Evolutionary conservation across 1,139 yeast genomes (phyloP), one percentile per base, ranked within the genome.

Genomic region (Suhomyces wounanorum): DNA sequence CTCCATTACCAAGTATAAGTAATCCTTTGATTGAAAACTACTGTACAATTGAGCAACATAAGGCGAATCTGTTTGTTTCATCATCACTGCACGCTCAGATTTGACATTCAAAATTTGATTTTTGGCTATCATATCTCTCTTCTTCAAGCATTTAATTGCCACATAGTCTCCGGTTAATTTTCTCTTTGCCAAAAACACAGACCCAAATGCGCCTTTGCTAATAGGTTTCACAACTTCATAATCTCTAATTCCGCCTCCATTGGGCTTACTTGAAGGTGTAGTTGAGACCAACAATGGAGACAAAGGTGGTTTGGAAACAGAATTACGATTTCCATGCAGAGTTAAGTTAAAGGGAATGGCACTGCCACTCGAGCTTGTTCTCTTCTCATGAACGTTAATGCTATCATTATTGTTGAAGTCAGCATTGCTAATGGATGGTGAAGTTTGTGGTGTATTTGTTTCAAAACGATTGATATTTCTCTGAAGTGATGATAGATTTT

Each of bases 191-290:
- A 95, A 73, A 64, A 85, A 94, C 0, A 95, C 99, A 39, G 96
- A 87, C 0, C 99, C 99, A 75, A 92, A 95, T 0, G 99, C 99
- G 31, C 99, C 99, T 64, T 90, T 89, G 64, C 97, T 89, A 48
- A 95, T 91, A 0, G 99, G 97, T 63, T 91, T 91, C 51, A 95
- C 75, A 35, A 94, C 84, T 59, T 90, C 97, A 65, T 91, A 95
- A 67, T 95, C 99, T 55, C 81, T 82, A 28, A 92, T 91, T 1
- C 90, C 85, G 1, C 64, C 62, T 3, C 78, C 72, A 1, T 80
- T 61, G 0, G 85, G 77, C 59, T 79, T 83, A 44, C 66, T 65
- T 1, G 68, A 55, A 9, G 80, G 77, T 13, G 81, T 77, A 38
- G 81, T 80, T 1, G 95, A 85, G 1, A 89, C 83, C 43, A 91